Conservation (phyloP, 345 rosid genomes). For the Sisymbrium altissimum region DNA sequence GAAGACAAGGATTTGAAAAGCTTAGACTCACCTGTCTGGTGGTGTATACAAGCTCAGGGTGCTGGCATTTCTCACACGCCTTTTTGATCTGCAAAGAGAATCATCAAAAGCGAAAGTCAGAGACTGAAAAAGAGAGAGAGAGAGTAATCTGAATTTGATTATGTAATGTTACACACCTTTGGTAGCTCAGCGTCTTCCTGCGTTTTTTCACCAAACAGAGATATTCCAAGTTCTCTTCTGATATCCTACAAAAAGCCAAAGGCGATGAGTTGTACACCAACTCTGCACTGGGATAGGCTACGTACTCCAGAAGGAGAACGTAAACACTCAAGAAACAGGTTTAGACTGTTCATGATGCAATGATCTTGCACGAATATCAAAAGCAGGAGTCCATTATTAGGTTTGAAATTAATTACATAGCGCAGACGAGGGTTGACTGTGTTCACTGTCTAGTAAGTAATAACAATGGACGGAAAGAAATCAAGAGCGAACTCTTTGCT, state of each 20-base stretch:
- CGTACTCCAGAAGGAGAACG: neutral
- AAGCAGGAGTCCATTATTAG: neutral
- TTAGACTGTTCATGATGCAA: neutral
- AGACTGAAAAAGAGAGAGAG: neutral
- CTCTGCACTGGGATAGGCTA: neutral
- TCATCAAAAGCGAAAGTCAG: neutral
- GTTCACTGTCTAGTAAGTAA: neutral
- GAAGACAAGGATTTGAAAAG: neutral
- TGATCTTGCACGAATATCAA: slow-evolving; percentile 8
- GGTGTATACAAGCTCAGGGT: slow-evolving; percentile 37
- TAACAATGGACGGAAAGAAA: neutral
- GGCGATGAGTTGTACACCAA: neutral
- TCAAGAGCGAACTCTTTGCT: neutral
- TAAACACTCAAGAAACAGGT: neutral
- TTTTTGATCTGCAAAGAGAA: slow-evolving; percentile 30
- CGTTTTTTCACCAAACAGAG: slow-evolving; percentile 19
- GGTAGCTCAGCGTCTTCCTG: slow-evolving; percentile 30
- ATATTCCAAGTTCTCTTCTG: slow-evolving; percentile 33
- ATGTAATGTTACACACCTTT: slow-evolving; percentile 16
- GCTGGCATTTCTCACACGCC: slow-evolving; percentile 36
- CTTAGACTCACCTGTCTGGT: slow-evolving; percentile 28
- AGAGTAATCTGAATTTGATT: neutral
- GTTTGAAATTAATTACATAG: neutral
- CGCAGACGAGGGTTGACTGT: neutral
- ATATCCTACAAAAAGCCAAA: slow-evolving; percentile 21